Base-by-base conservation (phyloP, 305 asterid species). In the Fraxinus ornus region DNA sequence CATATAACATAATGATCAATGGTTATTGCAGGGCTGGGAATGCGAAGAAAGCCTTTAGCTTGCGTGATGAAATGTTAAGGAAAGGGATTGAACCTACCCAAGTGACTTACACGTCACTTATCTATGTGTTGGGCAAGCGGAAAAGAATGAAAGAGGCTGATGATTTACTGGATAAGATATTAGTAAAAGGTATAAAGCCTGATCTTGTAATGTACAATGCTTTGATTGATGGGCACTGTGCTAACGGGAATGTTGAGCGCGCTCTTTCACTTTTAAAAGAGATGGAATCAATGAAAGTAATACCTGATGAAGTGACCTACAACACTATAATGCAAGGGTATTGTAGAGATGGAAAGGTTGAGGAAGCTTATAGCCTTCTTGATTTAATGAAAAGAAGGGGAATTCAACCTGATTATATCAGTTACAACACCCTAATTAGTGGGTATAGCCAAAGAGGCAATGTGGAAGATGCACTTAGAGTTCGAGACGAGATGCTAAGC, bases 191-290 rank as follows among this genome's bases (percentile, higher is more conserved):
- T 32, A 80, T 87, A 71, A 19, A 41, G 12, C 93, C 93, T 1
- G 95, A 90, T 88, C 87, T 89, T 77, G 81, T 89, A 71, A 88
- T 90, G 92, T 89, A 87, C 86, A 92, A 89, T 86, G 89, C 89
- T 35, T 57, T 90, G 77, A 89, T 92, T 80, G 83, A 81, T 77
- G 94, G 94, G 49, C 90, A 90, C 76, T 92, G 90, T 62, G 85
- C 86, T 3, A 83, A 86, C 78, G 90, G 86, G 44, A 83, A 89
- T 2, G 77, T 86, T n/a, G 87, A 88, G 79, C 87, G 76, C 64
- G 92, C 88, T 60, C 60, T 88, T 82, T 83, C 74, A 73, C 89
- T 84, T 76, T 70, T 88, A 76, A 85, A 35, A 57, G 90, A 87
- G 86, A 90, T 90, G 91, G 89, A 86, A 49, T 86, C 55, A 82